Evolutionary conservation across 2,329 filamentous ascomycete genomes (phyloP).

Genomic region (Calonectria montana): DNA sequence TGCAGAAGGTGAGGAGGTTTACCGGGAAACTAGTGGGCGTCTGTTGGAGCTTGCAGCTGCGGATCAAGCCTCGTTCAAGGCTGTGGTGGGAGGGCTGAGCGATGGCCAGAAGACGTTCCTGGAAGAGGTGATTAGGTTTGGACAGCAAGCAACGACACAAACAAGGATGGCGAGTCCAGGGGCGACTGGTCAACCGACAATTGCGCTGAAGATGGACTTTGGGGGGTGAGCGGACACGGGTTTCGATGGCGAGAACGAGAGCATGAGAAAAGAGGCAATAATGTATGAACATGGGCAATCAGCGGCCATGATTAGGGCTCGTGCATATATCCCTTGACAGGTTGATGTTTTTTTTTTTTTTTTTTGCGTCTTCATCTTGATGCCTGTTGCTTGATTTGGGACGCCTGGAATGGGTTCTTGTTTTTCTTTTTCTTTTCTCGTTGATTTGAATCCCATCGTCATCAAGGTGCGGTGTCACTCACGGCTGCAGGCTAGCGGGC

Average conservation of each 20-base stretch:
- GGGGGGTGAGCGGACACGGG: slow-evolving; percentile 52
- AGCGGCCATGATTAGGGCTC: background rate
- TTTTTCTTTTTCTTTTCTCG: background rate
- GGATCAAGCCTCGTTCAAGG: slow-evolving; percentile 79
- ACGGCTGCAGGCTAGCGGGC: background rate
- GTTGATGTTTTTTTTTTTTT: background rate
- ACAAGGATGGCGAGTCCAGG: slow-evolving; percentile 52
- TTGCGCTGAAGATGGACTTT: slow-evolving; percentile 97
- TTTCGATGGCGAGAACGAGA: background rate
- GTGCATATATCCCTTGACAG: slow-evolving; percentile 1
- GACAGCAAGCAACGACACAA: slow-evolving; percentile 60
- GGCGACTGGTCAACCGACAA: slow-evolving; percentile 76
- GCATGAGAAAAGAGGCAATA: background rate
- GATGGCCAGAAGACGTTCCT: slow-evolving; percentile 79
- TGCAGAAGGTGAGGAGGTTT: slow-evolving; percentile 69
- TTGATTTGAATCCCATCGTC: background rate
- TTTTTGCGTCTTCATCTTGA: background rate
- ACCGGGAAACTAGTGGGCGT: slow-evolving; percentile 79
- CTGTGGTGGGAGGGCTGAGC: slow-evolving; percentile 77
- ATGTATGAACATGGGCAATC: background rate
- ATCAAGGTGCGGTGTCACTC: background rate
- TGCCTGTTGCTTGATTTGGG: background rate
- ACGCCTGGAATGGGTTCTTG: background rate
- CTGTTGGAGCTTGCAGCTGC: slow-evolving; percentile 84
- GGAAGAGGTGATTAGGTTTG: slow-evolving; percentile 81